These are phyloP conservation scores for Athelia psychrophila DNA, from an alignment of 1,284 basidiomycete genomes.

Conservation along the genomic window DNA sequence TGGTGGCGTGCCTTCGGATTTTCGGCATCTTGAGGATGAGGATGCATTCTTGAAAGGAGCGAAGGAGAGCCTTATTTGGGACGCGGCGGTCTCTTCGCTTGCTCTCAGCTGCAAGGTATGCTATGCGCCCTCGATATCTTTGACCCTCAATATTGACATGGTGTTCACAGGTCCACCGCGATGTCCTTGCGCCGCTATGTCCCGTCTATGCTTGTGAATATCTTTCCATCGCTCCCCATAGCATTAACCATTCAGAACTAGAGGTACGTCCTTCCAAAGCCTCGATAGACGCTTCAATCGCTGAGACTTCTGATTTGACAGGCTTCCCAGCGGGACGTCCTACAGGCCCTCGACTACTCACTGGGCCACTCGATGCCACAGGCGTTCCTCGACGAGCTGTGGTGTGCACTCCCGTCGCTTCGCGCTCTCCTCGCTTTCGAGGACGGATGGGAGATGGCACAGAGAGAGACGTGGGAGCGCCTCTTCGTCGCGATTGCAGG, in stretches of 20 bases:
- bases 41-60: constrained; percentile 24
- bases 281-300: background rate
- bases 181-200: constrained; percentile 50
- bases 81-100: constrained; percentile 51
- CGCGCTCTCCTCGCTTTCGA: constrained; percentile 34
- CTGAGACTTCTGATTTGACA: constrained; percentile 26
- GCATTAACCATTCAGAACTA: constrained; percentile 40
- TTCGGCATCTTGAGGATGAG: constrained; percentile 7
- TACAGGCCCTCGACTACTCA: constrained; percentile 44
- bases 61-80: constrained; percentile 43
- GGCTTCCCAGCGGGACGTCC: constrained; percentile 55
- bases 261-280: constrained; percentile 52
- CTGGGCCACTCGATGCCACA: constrained; percentile 49
- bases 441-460: constrained; percentile 42
- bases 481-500: constrained; percentile 46
- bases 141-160: background rate
- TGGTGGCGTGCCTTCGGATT: constrained; percentile 4
- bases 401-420: constrained; percentile 49
- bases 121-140: background rate
- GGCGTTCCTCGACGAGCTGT: constrained; percentile 54
- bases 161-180: constrained; percentile 57
- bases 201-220: constrained; percentile 52
- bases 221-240: constrained; percentile 42
- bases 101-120: constrained; percentile 56
- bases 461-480: constrained; percentile 45